Conservation (phyloP, 441 rosid species). For the Gossypium lobatum region DNA sequence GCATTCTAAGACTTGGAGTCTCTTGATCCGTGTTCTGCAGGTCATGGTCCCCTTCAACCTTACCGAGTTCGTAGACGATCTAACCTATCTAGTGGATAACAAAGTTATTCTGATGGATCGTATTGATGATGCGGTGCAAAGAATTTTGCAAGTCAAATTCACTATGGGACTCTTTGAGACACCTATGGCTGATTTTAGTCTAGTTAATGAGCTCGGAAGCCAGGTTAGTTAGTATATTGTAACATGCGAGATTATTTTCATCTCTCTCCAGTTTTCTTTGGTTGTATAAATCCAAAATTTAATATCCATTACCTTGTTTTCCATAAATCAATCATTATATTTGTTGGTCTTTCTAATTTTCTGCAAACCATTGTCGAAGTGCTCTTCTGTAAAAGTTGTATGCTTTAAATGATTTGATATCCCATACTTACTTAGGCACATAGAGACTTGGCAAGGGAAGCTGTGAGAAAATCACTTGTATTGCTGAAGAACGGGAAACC, state of each 20-base stretch:
- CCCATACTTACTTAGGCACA: conserved; percentile 37
- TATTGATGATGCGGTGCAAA: conserved; percentile 70
- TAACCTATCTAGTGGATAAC: conserved; percentile 48
- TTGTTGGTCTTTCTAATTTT: neutral
- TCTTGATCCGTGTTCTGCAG: conserved; percentile 29
- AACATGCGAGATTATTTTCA: neutral
- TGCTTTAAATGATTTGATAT: neutral
- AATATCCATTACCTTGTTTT: neutral
- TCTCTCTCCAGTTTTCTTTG: neutral
- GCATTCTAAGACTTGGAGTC: conserved; percentile 12
- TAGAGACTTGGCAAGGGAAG: conserved; percentile 64
- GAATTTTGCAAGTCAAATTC: conserved; percentile 70
- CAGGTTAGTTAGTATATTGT: conserved; percentile 34
- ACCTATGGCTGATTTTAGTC: conserved; percentile 64
- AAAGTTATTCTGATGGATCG: conserved; percentile 53
- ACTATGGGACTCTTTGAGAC: conserved; percentile 74
- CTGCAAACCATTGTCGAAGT: neutral
- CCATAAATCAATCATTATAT: neutral
- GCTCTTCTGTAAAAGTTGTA: neutral
- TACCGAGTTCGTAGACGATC: conserved; percentile 57
- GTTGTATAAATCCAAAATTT: neutral
- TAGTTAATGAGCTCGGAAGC: conserved; percentile 62
- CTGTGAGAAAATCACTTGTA: conserved; percentile 65
- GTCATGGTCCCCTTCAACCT: conserved; percentile 68
- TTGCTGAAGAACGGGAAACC: conserved; percentile 56